phyloP scores from a whole-genome alignment of 805 yeast species.

The Metschnikowia similis region DNA sequence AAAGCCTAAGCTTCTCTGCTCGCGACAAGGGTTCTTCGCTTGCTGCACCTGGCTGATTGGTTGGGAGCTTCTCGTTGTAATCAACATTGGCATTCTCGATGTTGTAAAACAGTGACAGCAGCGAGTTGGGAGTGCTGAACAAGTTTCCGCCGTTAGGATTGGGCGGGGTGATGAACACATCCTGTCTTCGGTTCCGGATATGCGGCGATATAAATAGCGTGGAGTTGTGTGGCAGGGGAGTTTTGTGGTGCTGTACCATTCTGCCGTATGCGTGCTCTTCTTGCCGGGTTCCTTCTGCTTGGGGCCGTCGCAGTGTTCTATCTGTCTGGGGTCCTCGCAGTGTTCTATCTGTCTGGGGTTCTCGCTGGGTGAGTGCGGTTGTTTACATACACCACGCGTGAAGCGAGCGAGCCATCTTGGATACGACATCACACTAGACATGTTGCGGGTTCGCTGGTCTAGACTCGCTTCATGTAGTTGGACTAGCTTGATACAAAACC shows the following conservation, averaged over 20 bases:
- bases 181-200: constrained; percentile 37
- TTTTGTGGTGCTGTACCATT: constrained; percentile 22
- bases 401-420: not conserved
- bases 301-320: not conserved
- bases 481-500: too few species aligned
- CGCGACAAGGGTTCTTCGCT: constrained; percentile 54
- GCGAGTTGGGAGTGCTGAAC: constrained; percentile 41
- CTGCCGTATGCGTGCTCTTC: not conserved
- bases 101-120: constrained; percentile 38
- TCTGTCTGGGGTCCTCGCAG: not conserved
- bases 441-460: not conserved
- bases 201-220: constrained; percentile 72
- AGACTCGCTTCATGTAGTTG: not conserved
- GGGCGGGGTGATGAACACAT: constrained; percentile 45
- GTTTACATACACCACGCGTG: constrained; percentile 4
- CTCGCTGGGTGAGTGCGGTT: not conserved
- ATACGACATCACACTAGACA: not conserved
- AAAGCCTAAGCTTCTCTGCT: constrained; percentile 78
- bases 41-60: not conserved
- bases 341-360: not conserved
- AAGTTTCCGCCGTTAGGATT: constrained; percentile 38
- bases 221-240: constrained; percentile 61
- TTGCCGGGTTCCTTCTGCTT: not conserved
- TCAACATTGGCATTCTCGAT: constrained; percentile 19
- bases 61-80: constrained; percentile 5